Evolutionary conservation across 2,329 filamentous ascomycete genomes (phyloP).

Genomic region (Diaporthe vaccinii): DNA sequence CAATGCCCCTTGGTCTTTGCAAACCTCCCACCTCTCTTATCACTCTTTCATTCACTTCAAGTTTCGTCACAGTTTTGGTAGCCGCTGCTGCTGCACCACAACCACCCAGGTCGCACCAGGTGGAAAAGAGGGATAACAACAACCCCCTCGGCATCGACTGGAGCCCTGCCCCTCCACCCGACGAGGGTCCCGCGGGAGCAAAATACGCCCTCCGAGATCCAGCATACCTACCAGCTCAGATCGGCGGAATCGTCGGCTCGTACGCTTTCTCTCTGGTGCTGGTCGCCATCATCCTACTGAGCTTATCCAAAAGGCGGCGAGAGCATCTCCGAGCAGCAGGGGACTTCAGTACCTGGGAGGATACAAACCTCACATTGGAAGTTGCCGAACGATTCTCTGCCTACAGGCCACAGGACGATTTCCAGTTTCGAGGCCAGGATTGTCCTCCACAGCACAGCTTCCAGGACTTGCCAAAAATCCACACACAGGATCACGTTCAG

Average conservation of each 20-base stretch:
- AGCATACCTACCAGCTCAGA: constrained; percentile 81
- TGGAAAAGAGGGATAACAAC: constrained; percentile 47
- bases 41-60: constrained; percentile 31
- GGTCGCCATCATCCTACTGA: constrained; percentile 75
- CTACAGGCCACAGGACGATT: constrained; percentile 46
- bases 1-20: constrained; percentile 37
- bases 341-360: constrained; percentile 58
- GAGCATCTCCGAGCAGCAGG: constrained; percentile 66
- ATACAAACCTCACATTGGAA: constrained; percentile 58
- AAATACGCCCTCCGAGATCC: constrained; percentile 71
- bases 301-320: constrained; percentile 69
- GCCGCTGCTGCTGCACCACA: constrained; percentile 48
- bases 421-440: constrained; percentile 42
- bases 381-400: constrained; percentile 43
- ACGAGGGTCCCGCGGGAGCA: constrained; percentile 72
- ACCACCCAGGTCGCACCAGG: constrained; percentile 43
- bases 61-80: constrained; percentile 37
- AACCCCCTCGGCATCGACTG: constrained; percentile 64
- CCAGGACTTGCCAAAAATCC: constrained; percentile 50
- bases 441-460: constrained; percentile 45
- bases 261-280: constrained; percentile 85
- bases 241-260: constrained; percentile 85
- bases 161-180: constrained; percentile 69
- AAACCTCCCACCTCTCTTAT: constrained; percentile 19
- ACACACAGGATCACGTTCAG: constrained; percentile 52